Percentiles rank a stretch among this genome's conserved stretches.
Evolutionary conservation across 306 rosid genomes (phyloP).

Genomic region (Vigna trinervia): DNA sequence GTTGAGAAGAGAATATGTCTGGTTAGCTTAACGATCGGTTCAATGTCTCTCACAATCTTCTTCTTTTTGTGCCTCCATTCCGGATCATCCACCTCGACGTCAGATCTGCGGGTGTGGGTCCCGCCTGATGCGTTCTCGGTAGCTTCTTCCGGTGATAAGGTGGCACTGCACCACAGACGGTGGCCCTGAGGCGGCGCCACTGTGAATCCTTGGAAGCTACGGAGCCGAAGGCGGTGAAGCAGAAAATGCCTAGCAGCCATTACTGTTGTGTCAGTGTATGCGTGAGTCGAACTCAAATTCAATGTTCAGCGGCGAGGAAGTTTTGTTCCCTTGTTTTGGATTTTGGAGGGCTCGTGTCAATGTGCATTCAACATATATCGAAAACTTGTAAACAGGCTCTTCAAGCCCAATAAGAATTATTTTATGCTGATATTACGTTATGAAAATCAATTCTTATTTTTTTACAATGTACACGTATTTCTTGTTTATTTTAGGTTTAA

Average conservation of each 20-base stretch:
- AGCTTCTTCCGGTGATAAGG: constrained; percentile 41
- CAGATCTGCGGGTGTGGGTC: background rate
- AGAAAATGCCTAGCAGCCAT: constrained; percentile 54
- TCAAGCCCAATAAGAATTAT: no score
- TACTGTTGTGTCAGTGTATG: background rate
- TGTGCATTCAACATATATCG: background rate
- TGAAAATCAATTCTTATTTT: no score
- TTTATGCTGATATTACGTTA: no score
- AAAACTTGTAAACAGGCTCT: no score
- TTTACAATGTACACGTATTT: no score
- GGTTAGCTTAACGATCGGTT: constrained; percentile 56
- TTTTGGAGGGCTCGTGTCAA: background rate
- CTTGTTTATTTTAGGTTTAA: no score
- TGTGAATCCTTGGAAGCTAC: constrained; percentile 32
- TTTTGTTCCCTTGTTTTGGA: background rate
- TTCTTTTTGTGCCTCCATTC: constrained; percentile 63
- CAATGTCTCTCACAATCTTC: constrained; percentile 65
- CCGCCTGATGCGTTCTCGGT: constrained; percentile 34
- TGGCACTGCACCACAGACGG: constrained; percentile 39
- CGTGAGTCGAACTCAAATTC: background rate
- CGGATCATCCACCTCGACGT: constrained; percentile 44
- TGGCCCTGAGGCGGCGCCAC: constrained; percentile 36
- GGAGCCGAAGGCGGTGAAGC: constrained; percentile 51
- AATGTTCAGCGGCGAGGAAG: no score
- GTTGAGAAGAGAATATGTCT: constrained; percentile 67